These are phyloP conservation scores for Penicillium glabrum DNA, from an alignment of 2,329 filamentous ascomycete species.

Conservation along the genomic window DNA sequence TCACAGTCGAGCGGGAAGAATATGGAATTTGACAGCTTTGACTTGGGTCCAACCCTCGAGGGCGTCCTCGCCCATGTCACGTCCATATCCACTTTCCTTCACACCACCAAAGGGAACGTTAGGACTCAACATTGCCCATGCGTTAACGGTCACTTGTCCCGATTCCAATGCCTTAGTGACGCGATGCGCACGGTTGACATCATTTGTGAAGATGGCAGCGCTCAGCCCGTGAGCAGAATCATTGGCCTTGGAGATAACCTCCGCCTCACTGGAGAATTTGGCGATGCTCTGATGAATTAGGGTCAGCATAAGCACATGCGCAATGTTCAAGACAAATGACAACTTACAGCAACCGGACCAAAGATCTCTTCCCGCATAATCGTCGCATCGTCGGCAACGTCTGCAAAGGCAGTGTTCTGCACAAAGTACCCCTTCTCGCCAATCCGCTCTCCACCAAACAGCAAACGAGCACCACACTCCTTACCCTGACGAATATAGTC, in stretches of 20 bases:
- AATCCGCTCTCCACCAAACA: conserved; percentile 25
- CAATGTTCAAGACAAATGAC: neutral
- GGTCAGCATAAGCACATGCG: neutral
- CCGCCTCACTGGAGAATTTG: conserved; percentile 60
- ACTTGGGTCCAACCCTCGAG: conserved; percentile 25
- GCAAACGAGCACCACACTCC: conserved; percentile 17
- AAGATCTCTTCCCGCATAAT: conserved; percentile 59
- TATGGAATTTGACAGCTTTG: conserved; percentile 23
- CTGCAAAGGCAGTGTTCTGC: conserved; percentile 58
- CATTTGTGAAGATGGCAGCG: conserved; percentile 28
- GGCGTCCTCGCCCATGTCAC: conserved; percentile 29
- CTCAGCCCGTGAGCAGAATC: conserved; percentile 42
- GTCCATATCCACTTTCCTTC: conserved; percentile 29
- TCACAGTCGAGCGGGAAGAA: conserved; percentile 14
- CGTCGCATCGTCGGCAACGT: conserved; percentile 48
- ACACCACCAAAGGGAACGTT: conserved; percentile 29
- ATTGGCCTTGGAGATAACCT: conserved; percentile 57
- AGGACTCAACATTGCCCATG: conserved; percentile 25
- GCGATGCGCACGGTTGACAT: conserved; percentile 25
- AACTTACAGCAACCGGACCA: conserved; percentile 51
- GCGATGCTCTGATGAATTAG: conserved; percentile 47
- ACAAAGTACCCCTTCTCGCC: conserved; percentile 59
- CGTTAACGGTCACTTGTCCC: conserved; percentile 28
- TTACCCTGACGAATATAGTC: conserved; percentile 25
- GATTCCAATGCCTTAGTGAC: conserved; percentile 21